A percentile compares a stretch with the other conserved stretches of the same genome.
These are phyloP conservation scores for Phytopythium ostracodes DNA, from an alignment of 352 stramenopile genomes.

Conservation along the genomic window DNA sequence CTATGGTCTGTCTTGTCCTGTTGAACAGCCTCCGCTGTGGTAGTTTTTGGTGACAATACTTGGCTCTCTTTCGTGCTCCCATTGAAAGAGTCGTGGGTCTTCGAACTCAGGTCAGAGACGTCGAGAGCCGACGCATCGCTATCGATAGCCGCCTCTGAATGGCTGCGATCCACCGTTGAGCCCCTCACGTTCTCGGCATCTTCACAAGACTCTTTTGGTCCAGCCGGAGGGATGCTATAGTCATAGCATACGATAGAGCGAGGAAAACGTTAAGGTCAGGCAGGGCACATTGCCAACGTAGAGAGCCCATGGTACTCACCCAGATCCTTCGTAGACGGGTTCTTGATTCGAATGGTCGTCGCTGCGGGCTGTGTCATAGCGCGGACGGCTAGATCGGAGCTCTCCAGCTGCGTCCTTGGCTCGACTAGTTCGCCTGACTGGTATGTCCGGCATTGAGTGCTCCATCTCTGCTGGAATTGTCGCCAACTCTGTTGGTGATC, in stretches of 20 bases:
- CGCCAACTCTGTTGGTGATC: background rate
- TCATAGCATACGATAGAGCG: too few relatives aligned
- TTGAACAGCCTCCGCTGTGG: background rate
- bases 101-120: background rate
- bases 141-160: background rate
- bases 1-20: background rate
- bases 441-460: background rate
- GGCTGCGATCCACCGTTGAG: background rate
- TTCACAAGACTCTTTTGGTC: background rate
- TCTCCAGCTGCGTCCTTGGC: background rate
- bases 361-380: background rate
- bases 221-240: background rate
- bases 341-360: background rate
- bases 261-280: too few relatives aligned
- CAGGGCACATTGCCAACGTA: too few relatives aligned
- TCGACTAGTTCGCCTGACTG: background rate
- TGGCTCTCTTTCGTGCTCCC: conserved; percentile 1
- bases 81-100: background rate
- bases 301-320: background rate
- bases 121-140: background rate
- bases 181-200: background rate
- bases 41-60: conserved; percentile 2
- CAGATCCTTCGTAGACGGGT: background rate
- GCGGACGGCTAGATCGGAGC: background rate
- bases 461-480: background rate